Conservation (phyloP, 2,329 filamentous ascomycete species). For the Fusarium temperatum region DNA sequence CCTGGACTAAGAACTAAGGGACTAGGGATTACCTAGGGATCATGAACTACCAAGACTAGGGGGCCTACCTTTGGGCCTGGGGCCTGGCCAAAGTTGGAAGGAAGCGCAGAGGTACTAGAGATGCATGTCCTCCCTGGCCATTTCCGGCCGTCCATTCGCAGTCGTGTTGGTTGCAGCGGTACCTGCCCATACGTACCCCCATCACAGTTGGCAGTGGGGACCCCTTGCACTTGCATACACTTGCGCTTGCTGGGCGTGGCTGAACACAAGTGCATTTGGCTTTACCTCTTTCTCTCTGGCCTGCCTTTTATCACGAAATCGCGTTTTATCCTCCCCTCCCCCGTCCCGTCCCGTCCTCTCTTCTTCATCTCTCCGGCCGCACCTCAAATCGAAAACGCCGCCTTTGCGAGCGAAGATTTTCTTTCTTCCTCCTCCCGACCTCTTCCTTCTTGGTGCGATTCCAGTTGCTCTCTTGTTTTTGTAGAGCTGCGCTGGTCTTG, state of each 20-base stretch:
- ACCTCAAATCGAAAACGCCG: constrained; percentile 35
- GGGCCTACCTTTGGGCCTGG: constrained; percentile 8
- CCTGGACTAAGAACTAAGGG: constrained; percentile 10
- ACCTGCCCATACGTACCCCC: constrained; percentile 25
- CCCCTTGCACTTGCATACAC: constrained; percentile 38
- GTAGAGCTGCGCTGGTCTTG: constrained; percentile 64
- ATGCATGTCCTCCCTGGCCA: constrained; percentile 32
- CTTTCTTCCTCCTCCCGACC: constrained; percentile 38
- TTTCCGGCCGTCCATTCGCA: constrained; percentile 25
- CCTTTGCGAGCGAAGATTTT: constrained; percentile 43
- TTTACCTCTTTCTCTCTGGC: constrained; percentile 34
- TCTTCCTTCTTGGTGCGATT: constrained; percentile 60
- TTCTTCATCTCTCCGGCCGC: constrained; percentile 39
- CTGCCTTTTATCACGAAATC: constrained; percentile 42
- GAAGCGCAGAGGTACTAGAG: constrained; percentile 31
- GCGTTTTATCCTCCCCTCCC: constrained; percentile 36
- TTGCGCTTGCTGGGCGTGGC: constrained; percentile 32
- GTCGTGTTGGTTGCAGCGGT: constrained; percentile 29
- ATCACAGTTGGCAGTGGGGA: constrained; percentile 31
- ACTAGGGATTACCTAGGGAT: constrained; percentile 13
- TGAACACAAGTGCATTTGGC: constrained; percentile 41
- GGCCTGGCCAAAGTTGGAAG: constrained; percentile 27
- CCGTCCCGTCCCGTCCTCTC: constrained; percentile 39
- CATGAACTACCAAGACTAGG: constrained; percentile 10
- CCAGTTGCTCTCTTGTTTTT: constrained; percentile 60